Percentiles rank a stretch among this genome's conserved stretches.
These are phyloP conservation scores for Phylloporus sp. DNA, from an alignment of 768 basidiomycete genomes.

Conservation along the genomic window DNA sequence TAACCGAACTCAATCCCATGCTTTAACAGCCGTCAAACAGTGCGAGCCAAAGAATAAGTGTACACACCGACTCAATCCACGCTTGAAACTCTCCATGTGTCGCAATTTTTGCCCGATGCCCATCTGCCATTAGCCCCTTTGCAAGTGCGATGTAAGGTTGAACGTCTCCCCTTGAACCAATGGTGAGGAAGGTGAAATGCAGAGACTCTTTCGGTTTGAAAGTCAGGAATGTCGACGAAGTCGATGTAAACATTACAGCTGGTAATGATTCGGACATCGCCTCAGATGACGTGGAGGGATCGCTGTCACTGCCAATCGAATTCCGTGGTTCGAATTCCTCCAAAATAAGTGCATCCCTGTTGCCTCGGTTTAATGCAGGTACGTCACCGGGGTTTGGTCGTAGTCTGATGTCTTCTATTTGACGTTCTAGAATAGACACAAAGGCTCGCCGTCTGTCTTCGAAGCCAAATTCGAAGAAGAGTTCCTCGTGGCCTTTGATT, in stretches of 20 bases:
- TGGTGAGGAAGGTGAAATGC: conserved; percentile 91
- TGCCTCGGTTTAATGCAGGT: conserved; percentile 43
- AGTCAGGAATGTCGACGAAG: conserved; percentile 93
- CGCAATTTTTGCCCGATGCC: conserved; percentile 86
- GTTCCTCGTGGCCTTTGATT: conserved; percentile 93
- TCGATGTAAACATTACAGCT: conserved; percentile 94
- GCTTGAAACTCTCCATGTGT: conserved; percentile 93
- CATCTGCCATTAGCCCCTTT: conserved; percentile 86
- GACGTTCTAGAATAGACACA: conserved; percentile 66
- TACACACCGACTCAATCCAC: conserved; percentile 90
- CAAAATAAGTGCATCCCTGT: conserved; percentile 72
- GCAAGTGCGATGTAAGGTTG: conserved; percentile 97
- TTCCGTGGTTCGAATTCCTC: conserved; percentile 74
- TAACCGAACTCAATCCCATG: conserved; percentile 94
- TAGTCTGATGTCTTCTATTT: conserved; percentile 69
- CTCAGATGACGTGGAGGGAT: conserved; percentile 48
- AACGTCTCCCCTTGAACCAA: conserved; percentile 95
- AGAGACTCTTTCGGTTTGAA: conserved; percentile 88
- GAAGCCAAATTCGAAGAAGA: conserved; percentile 92
- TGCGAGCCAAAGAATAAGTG: background rate
- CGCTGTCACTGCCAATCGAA: conserved; percentile 33
- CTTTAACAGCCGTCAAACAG: conserved; percentile 37
- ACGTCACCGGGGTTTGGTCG: conserved; percentile 45
- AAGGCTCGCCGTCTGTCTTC: conserved; percentile 80
- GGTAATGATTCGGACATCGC: conserved; percentile 67